phyloP scores from a whole-genome alignment of 805 yeast genomes.

The Saturnispora mendoncae region DNA sequence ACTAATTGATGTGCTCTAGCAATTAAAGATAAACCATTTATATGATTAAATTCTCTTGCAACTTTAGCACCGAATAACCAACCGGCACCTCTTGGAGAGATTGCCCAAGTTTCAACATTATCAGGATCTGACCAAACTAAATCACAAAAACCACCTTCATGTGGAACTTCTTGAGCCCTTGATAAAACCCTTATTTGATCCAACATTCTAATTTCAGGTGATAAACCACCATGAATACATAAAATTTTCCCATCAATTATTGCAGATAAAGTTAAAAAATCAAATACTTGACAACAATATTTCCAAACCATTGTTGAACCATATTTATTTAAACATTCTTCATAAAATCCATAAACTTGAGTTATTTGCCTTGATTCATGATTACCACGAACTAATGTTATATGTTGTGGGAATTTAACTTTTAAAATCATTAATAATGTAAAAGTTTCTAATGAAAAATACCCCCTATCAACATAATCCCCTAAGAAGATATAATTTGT shows the following conservation, averaged over 20 bases:
- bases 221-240: constrained; percentile 95
- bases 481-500: constrained; percentile 78
- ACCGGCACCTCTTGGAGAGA: constrained; percentile 96
- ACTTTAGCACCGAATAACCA: constrained; percentile 95
- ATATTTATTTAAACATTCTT: constrained; percentile 86
- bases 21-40: constrained; percentile 75
- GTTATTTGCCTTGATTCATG: constrained; percentile 96
- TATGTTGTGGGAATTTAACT: constrained; percentile 57
- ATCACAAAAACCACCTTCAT: constrained; percentile 98
- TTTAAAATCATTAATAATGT: constrained; percentile 89
- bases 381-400: constrained; percentile 93
- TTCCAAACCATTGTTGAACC: constrained; percentile 96
- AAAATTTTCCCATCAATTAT: constrained; percentile 89
- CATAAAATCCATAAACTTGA: constrained; percentile 97
- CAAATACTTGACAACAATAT: constrained; percentile 93
- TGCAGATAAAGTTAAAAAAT: constrained; percentile 88
- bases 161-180: constrained; percentile 97
- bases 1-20: constrained; percentile 98
- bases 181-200: constrained; percentile 92
- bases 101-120: constrained; percentile 97
- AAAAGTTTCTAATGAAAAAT: constrained; percentile 87
- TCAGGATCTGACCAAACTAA: constrained; percentile 98
- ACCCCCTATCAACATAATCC: constrained; percentile 97
- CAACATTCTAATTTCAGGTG: constrained; percentile 95
- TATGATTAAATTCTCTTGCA: constrained; percentile 92